Evolutionary conservation across 306 rosid species (phyloP).

Genomic region (Styphnolobium japonicum): DNA sequence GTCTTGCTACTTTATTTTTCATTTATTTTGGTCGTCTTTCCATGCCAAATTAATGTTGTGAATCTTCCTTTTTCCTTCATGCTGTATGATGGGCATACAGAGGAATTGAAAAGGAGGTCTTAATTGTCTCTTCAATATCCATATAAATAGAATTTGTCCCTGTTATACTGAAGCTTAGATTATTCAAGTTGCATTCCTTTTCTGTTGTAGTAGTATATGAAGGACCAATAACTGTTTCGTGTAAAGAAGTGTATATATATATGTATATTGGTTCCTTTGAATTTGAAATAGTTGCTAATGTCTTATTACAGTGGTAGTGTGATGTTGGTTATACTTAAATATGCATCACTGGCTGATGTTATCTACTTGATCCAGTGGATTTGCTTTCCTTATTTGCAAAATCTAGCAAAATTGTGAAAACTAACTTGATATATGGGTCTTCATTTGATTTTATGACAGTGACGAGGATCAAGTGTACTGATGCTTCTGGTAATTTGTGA

Average conservation of each 20-base stretch:
- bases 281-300: background rate
- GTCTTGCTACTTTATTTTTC: background rate
- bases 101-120: background rate
- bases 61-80: slow-evolving; percentile 8
- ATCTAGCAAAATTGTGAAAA: slow-evolving; percentile 9
- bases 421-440: slow-evolving; percentile 22
- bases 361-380: background rate
- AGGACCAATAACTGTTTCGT: background rate
- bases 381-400: slow-evolving; percentile 1
- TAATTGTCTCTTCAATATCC: background rate
- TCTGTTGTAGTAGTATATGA: background rate
- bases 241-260: background rate
- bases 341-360: background rate
- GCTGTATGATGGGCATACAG: background rate
- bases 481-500: slow-evolving; percentile 54
- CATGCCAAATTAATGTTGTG: background rate
- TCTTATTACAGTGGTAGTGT: background rate
- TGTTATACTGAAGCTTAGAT: slow-evolving; percentile 4
- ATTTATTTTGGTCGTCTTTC: background rate
- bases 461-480: slow-evolving; percentile 38
- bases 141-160: background rate
- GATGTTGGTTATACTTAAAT: background rate
- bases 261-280: background rate
- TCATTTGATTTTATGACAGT: slow-evolving; percentile 45
- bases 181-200: slow-evolving; percentile 9